Evolutionary conservation across 1,284 basidiomycete genomes (phyloP), one percentile per base, ranked within the genome.

Genomic region (Moniliophthora roreri): DNA sequence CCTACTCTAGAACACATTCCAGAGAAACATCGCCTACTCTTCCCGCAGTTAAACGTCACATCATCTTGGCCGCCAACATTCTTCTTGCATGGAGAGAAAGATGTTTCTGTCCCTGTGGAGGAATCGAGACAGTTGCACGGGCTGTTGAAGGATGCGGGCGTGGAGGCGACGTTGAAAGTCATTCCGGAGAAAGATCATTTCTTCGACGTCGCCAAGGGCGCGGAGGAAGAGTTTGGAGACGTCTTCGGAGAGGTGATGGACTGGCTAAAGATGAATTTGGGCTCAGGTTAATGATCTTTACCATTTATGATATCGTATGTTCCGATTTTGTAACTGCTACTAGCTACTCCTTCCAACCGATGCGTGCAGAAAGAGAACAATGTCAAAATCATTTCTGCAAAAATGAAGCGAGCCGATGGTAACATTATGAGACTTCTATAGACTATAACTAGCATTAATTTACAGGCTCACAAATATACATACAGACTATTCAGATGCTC

Each of bases 1-100:
- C 61, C 71, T 15, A 45, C 55, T 10, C 48, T 44, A 2, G 45
- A 18, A 2, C 52, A 69, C 2, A 68, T 84, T n/a, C 77, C 78
- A 0, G 48, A 57, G 9, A 52, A 65, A 9, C 73, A 78, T 53
- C 72, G 58, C 1, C 36, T 42, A 1, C 59, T 87, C 11, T 82
- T 87, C 58, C 84, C 85, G 3, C 80, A 85, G 58, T 66, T 84
- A 44, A 59, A 60, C 13, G 66, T 80, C 11, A 60, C 69, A 2
- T 37, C 65, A 15, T 38, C 53, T n/a, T 85, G 67, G 81, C 74
- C 21, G 79, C 81, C 24, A 78, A 74, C 0, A 78, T 80, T 51
- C 34, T 32, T 58, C 2, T 8, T 51, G 10, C 56, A 55, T 21
- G 56, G 56, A 9, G 39, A 46, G 1, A 53, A 40, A 10, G 56